Base-by-base conservation (phyloP, 768 basidiomycete species). In the Phylloporus rhodoxanthus region DNA sequence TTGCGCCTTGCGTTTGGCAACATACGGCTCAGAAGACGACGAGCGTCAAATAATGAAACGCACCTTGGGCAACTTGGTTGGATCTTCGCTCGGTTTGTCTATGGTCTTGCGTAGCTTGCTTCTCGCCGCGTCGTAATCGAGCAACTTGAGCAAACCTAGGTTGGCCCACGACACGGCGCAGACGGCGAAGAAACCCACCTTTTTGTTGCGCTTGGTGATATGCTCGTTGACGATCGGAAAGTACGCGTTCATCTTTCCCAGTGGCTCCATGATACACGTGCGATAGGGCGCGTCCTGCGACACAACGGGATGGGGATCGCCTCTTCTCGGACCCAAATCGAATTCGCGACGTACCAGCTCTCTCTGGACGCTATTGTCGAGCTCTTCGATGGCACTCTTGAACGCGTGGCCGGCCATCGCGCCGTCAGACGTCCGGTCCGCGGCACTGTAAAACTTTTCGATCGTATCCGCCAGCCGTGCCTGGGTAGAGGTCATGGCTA, bases 371-470 rank as follows among this genome's bases (percentile, higher is more conserved):
- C 83, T 85, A 1, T 80, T 76, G 59, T 99, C 96, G 38, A 98
- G 74, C 54, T 99, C 96, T 58, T 95, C 91, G 8, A 96, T 89
- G 0, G 93, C 90, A 30, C 90, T 81, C 63, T 90, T 95, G 76
- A 98, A 99, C 2, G 96, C 89, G 60, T 97, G 91, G 2, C 91
- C 89, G 0, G 94, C 88, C 91, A 98, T 96, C 8, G 95, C 96
- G 39, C 92, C 89, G 55, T 93, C 91, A 9, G 89, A 91, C 28
- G 81, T 72, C 51, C 79, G 79, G 75, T 92, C 91, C 13, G 89
- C 80, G 40, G 92, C 80, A 51, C 81, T 78, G 67, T 97, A 99
- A 74, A 99, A 98, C 7, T 82, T 75, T 67, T 94, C 89, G 64
- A 99, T 78, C 25, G 94, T 95, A 48, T 96, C 93, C 11, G 93